phyloP scores from a whole-genome alignment of 768 basidiomycete genomes.

The Dendrothele bispora region DNA sequence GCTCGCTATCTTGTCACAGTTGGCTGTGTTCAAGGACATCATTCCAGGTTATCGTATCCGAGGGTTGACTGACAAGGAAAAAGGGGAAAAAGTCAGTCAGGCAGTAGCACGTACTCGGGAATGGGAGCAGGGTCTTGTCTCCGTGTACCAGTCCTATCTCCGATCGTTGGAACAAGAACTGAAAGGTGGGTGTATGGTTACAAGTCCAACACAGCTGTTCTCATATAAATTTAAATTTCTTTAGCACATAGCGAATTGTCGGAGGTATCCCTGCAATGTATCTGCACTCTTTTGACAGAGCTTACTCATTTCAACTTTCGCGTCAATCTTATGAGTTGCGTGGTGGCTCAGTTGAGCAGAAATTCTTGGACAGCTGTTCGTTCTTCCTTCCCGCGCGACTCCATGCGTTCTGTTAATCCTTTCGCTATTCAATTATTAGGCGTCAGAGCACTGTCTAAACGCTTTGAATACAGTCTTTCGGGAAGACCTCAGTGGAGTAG shows the following conservation, averaged over 20 bases:
- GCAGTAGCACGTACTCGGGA: constrained; percentile 88
- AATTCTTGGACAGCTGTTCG: constrained; percentile 88
- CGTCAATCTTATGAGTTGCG: constrained; percentile 84
- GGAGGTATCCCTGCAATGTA: constrained; percentile 73
- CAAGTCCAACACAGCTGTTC: too few relatives aligned
- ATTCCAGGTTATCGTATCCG: constrained; percentile 97
- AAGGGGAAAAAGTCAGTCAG: constrained; percentile 91
- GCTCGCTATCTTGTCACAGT: constrained; percentile 84
- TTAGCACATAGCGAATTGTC: constrained; percentile 66
- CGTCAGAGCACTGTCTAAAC: constrained; percentile 82
- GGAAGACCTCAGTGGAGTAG: constrained; percentile 73
- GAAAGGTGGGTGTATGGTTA: constrained; percentile 64
- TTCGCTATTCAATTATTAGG: constrained; percentile 55
- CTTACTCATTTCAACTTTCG: constrained; percentile 97
- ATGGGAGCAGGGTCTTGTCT: constrained; percentile 92
- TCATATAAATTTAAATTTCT: too few relatives aligned
- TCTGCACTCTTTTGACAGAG: constrained; percentile 83
- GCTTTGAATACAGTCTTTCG: constrained; percentile 82
- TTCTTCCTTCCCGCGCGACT: constrained; percentile 12
- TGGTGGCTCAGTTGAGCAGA: constrained; percentile 81
- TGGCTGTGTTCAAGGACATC: constrained; percentile 95
- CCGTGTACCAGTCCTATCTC: constrained; percentile 87
- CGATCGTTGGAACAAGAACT: constrained; percentile 82
- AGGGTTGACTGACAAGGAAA: constrained; percentile 85
- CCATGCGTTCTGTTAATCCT: constrained; percentile 11